Percentiles rank a stretch among this genome's conserved stretches.
Conservation (phyloP, 257 asterid genomes). For the Gentiana macrophylla region DNA sequence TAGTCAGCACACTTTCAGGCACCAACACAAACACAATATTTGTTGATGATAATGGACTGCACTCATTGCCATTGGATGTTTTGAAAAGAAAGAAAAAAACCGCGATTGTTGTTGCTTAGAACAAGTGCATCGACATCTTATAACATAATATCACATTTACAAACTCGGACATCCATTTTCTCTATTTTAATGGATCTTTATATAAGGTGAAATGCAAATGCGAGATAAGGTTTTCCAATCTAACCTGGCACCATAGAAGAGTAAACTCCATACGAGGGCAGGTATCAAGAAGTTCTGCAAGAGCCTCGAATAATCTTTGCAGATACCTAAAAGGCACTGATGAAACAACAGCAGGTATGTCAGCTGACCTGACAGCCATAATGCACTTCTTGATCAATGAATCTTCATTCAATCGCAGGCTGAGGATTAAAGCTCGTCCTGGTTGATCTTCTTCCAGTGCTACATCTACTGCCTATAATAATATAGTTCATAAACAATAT, state of each 20-base stretch:
- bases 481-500: too few relatives aligned
- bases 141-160: too few relatives aligned
- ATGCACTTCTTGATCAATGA: constrained; percentile 73
- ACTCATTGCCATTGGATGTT: too few relatives aligned
- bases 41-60: too few relatives aligned
- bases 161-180: too few relatives aligned
- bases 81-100: too few relatives aligned
- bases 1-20: neutral
- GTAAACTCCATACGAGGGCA: constrained; percentile 84
- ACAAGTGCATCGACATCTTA: too few relatives aligned
- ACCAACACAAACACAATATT: too few relatives aligned
- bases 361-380: constrained; percentile 50
- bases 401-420: constrained; percentile 92
- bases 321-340: constrained; percentile 69
- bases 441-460: constrained; percentile 62
- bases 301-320: constrained; percentile 79
- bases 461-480: constrained; percentile 68
- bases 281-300: constrained; percentile 77
- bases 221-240: constrained; percentile 3
- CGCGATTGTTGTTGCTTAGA: too few relatives aligned
- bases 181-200: too few relatives aligned
- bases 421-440: constrained; percentile 67
- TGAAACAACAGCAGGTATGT: constrained; percentile 75
- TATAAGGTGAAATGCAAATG: neutral
- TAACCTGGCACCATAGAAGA: constrained; percentile 91